phyloP scores from a whole-genome alignment of 148 eudicot species.

The Camellia japonica region DNA sequence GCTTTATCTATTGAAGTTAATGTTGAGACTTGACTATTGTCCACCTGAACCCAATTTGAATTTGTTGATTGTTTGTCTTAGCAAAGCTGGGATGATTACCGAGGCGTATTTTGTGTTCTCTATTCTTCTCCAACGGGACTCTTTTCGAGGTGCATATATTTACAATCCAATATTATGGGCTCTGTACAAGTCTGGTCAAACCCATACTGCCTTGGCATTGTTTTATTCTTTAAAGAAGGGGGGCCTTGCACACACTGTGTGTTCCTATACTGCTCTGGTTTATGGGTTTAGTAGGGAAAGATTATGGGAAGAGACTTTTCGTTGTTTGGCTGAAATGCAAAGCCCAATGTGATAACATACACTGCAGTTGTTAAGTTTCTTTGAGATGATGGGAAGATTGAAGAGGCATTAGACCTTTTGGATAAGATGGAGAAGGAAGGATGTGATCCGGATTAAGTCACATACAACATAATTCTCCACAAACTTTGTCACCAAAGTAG shows the following conservation, averaged over 20 bases:
- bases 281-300: slow-evolving; percentile 47
- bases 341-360: slow-evolving; percentile 48
- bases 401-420: slow-evolving; percentile 46
- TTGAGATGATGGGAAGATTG: slow-evolving; percentile 50
- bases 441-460: slow-evolving; percentile 46
- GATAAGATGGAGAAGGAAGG: slow-evolving; percentile 49
- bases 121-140: slow-evolving; percentile 32
- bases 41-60: slow-evolving; percentile 29
- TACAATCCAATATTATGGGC: slow-evolving; percentile 66
- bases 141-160: slow-evolving; percentile 30
- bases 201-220: slow-evolving; percentile 40
- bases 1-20: slow-evolving; percentile 31
- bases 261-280: slow-evolving; percentile 63
- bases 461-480: slow-evolving; percentile 53
- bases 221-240: slow-evolving; percentile 44
- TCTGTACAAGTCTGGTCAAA: slow-evolving; percentile 45
- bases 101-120: slow-evolving; percentile 40
- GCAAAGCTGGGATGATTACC: slow-evolving; percentile 37
- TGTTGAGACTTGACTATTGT: slow-evolving; percentile 38
- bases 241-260: slow-evolving; percentile 43
- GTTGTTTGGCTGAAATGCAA: slow-evolving; percentile 49
- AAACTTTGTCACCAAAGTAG: slow-evolving; percentile 40
- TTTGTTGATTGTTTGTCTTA: slow-evolving; percentile 37
- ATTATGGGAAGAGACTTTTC: slow-evolving; percentile 37
- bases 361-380: slow-evolving; percentile 47